Base-by-base conservation (phyloP, 192 early-diverging fungal genomes). In the Linnemannia hyalina region DNA sequence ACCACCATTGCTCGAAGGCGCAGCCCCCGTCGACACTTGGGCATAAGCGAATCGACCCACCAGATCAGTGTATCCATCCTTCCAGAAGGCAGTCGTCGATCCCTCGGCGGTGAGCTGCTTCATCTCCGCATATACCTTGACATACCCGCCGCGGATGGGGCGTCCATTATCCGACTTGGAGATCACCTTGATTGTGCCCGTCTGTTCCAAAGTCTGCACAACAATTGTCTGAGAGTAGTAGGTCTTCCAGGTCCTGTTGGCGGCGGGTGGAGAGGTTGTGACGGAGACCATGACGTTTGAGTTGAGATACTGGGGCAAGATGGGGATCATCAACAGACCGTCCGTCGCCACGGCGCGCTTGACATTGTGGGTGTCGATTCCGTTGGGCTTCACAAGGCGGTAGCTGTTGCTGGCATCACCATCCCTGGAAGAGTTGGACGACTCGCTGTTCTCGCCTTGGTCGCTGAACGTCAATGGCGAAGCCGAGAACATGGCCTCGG, bases 401-500 rank as follows among this genome's bases (percentile, higher is more conserved):
- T 83, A 87, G 42, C 76, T 78, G 49, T 73, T 76, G 46, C 75
- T 82, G 32, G 76, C 44, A 32, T 85, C 74, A 32, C 47, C 70
- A 22, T 46, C 40, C 1, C 46, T 49, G 9, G 60, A 63, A 11
- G 75, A 63, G 13, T 26, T 63, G 18, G 26, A 72, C 32, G 72
- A 70, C 41, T 89, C 80, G 13, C 46, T 85, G 13, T 65, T 65
- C 35, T 92, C 83, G 13, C 87, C 89, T 22, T 89, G 87, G 16
- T 89, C 88, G 38, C 89, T 78, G 54, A 89, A 85, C 2, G 82
- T 85, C 55, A 92, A 79, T 0, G 91, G 89, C 20, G 82, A 87
- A n/a, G 83, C 78, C 10, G 91, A 92, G 70, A 92, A 92, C 80
- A 90, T 89, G 29, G 89, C 84, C 76, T 92, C 91, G 22, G 88